Evolutionary conservation across 768 basidiomycete genomes (phyloP), one percentile per base, ranked within the genome.

Genomic region (Kwoniella shandongensis): DNA sequence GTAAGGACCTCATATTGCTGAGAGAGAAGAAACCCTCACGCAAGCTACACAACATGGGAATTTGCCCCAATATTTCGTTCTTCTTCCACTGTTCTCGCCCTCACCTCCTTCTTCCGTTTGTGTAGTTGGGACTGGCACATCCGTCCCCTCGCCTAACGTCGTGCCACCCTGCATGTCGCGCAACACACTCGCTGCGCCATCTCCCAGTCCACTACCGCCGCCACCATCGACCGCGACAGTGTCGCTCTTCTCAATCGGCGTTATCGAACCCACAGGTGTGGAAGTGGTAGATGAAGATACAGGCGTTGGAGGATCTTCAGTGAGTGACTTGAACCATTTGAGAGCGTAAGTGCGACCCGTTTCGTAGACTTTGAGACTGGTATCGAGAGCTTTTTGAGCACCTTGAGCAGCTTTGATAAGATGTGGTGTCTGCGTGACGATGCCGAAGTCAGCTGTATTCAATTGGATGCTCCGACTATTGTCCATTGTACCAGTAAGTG

Each of bases 31-130:
- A 32, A 17, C 20, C 51, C 63, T 61, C 52, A 69, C 67, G 54
- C 67, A 69, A 38, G 57, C 51, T 4, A 69, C 41, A 49, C 67
- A 69, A 44, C 67, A 69, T 10, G 57, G 58, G 44, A 54, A 65
- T 30, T 50, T 44, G 10, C 67, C 67, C 67, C 67, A 69, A 30
- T 59, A 32, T 11, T 29, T 51, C 25, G 20, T 30, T 36, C 7
- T 18, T 2, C 46, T 47, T 15, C 22, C 39, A 10, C n/a, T 44
- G 17, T 5, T 25, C 27, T 60, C 55, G 5, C 36, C 41, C 18
- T 29, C 35, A 15, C 12, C 13, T 4, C 30, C 42, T 7, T 23
- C 29, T 26, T 54, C 23, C n/a, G 27, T 32, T 32, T 36, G 18
- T 42, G 41, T 42, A 6, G 6, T 8, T 12, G 50, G 47, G 20